phyloP scores from a whole-genome alignment of 1,139 yeast species.

The Saccharomyces hybrid region DNA sequence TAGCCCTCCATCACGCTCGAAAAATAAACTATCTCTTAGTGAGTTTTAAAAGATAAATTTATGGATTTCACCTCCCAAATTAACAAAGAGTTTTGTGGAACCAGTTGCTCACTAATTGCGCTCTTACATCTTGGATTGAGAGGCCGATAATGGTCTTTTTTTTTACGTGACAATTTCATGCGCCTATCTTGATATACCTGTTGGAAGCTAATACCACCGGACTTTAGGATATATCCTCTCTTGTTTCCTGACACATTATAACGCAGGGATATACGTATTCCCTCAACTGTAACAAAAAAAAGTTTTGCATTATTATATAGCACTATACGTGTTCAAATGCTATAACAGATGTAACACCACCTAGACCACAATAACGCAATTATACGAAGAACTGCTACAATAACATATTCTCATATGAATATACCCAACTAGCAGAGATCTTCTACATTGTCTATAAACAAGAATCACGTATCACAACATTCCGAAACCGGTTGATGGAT shows the following conservation, averaged over 20 bases:
- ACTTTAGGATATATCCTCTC: not conserved
- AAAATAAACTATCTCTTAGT: not conserved
- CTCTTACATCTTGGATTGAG: not conserved
- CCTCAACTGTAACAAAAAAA: not conserved
- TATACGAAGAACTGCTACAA: not conserved
- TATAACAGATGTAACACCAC: too few species aligned
- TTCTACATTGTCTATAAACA: not conserved
- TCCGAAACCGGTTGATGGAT: not conserved
- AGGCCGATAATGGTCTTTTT: not conserved
- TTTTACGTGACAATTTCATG: not conserved
- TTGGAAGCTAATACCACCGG: not conserved
- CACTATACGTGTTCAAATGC: not conserved
- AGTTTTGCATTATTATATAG: not conserved
- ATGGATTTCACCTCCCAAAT: not conserved
- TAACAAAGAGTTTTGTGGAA: not conserved
- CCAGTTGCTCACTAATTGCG: not conserved
- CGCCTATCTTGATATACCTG: not conserved
- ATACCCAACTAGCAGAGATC: not conserved
- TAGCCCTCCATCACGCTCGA: not conserved
- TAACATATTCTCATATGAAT: not conserved
- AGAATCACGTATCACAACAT: not conserved
- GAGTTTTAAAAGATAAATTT: not conserved
- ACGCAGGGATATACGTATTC: not conserved
- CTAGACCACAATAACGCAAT: not conserved
- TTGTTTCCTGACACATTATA: not conserved